Conservation (phyloP, 2,329 filamentous ascomycete genomes). For the Calonectria montana region DNA sequence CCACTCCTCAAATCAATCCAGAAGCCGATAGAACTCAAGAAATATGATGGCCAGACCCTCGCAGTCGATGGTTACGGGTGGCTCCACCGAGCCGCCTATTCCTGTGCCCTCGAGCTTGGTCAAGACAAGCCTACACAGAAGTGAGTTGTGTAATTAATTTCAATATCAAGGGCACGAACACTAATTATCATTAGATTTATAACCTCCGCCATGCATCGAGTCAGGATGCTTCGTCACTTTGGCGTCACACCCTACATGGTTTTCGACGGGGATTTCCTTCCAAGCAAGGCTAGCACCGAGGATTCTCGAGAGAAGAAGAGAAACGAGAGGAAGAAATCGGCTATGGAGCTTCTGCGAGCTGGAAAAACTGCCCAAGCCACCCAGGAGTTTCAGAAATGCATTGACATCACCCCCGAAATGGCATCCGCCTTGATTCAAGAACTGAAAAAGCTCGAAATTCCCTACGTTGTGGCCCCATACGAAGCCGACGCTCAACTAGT, state of each 20-base stretch:
- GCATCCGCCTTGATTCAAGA: conserved; percentile 91
- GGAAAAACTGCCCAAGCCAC: conserved; percentile 86
- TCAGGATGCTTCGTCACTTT: conserved; percentile 94
- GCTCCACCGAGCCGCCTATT: conserved; percentile 92
- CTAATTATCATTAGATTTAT: conserved; percentile 72
- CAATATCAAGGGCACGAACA: background rate
- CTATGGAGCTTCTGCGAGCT: conserved; percentile 82
- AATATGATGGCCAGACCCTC: conserved; percentile 86
- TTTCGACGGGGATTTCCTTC: conserved; percentile 95
- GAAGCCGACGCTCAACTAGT: conserved; percentile 98
- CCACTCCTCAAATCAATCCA: conserved; percentile 97
- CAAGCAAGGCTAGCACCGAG: conserved; percentile 92
- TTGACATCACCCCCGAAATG: conserved; percentile 97
- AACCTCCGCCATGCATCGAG: conserved; percentile 88
- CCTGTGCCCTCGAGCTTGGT: conserved; percentile 91
- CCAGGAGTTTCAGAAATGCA: conserved; percentile 90
- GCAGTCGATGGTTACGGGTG: conserved; percentile 98
- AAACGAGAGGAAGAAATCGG: conserved; percentile 79
- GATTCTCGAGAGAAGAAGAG: conserved; percentile 79
- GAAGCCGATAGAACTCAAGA: conserved; percentile 85
- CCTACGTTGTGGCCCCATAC: conserved; percentile 95
- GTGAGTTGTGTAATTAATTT: conserved; percentile 59
- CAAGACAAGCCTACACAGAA: conserved; percentile 88
- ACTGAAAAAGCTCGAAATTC: conserved; percentile 81
- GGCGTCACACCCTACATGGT: conserved; percentile 94